Conservation (phyloP, 2,329 filamentous ascomycete species). For the Clarireedia monteithiana region DNA sequence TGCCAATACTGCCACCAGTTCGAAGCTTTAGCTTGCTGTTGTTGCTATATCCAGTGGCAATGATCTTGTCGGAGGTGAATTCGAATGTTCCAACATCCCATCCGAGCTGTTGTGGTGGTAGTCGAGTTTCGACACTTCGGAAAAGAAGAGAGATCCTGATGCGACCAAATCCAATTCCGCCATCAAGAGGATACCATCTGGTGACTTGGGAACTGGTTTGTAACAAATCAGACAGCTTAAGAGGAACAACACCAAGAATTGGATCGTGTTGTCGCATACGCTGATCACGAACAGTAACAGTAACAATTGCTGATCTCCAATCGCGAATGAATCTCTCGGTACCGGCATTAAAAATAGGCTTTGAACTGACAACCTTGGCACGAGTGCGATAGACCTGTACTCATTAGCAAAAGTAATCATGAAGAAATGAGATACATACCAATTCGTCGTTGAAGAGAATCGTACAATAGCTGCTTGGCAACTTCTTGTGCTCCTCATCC, state of each 20-base stretch:
- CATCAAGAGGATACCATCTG: conserved; percentile 96
- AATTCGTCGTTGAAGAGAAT: conserved; percentile 84
- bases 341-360: conserved; percentile 95
- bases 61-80: conserved; percentile 66
- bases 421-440: conserved; percentile 32
- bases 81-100: conserved; percentile 97
- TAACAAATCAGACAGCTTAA: conserved; percentile 83
- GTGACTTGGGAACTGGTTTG: conserved; percentile 72
- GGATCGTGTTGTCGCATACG: conserved; percentile 90
- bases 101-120: conserved; percentile 79
- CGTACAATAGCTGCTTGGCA: conserved; percentile 91
- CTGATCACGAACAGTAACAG: conserved; percentile 79
- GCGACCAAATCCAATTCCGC: conserved; percentile 85
- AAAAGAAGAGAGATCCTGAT: conserved; percentile 84
- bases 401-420: conserved; percentile 11
- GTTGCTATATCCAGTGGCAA: conserved; percentile 50
- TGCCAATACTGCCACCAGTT: conserved; percentile 76
- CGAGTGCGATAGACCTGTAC: conserved; percentile 76
- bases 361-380: conserved; percentile 85
- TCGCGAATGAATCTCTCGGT: conserved; percentile 90
- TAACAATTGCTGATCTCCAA: conserved; percentile 82
- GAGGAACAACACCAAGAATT: conserved; percentile 82
- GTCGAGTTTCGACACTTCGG: conserved; percentile 75
- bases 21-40: conserved; percentile 67
- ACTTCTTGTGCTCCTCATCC: conserved; percentile 69